A percentile compares a stretch with the other conserved stretches of the same genome.
Conservation (phyloP, 1,139 yeast genomes). For the Suhomyces bribrorum region DNA sequence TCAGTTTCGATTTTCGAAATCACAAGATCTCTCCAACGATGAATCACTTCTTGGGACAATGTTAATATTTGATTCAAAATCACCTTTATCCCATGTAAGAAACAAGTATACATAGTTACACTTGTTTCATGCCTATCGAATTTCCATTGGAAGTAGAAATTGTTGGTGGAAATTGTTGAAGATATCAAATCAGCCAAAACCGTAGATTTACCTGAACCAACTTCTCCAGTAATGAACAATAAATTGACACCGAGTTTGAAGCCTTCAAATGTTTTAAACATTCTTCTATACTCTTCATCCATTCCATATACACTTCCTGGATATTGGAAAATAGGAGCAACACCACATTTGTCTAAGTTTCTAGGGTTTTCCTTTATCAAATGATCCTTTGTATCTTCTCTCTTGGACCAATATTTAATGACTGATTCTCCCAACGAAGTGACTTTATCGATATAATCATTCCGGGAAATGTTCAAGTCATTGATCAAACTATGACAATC, state of each 20-base stretch:
- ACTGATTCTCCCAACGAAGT: constrained; percentile 9
- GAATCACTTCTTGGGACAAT: constrained; percentile 37
- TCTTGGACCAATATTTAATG: constrained; percentile 9
- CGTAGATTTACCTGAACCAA: constrained; percentile 53
- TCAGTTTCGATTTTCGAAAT: constrained; percentile 45
- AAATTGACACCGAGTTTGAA: constrained; percentile 27
- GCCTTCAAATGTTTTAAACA: constrained; percentile 28
- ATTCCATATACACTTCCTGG: constrained; percentile 43
- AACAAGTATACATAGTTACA: constrained; percentile 28
- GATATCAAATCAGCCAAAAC: constrained; percentile 45
- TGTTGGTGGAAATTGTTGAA: constrained; percentile 36
- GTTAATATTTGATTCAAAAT: constrained; percentile 47
- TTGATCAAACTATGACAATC: constrained; percentile 38
- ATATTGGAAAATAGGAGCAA: constrained; percentile 23
- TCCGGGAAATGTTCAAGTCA: constrained; percentile 33
- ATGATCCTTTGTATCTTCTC: constrained; percentile 9
- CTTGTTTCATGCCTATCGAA: constrained; percentile 36
- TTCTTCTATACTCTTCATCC: constrained; percentile 27
- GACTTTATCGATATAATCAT: constrained; percentile 19
- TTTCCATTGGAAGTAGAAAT: constrained; percentile 46
- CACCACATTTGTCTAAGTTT: constrained; percentile 12
- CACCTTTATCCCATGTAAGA: constrained; percentile 39
- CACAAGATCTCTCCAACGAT: constrained; percentile 46
- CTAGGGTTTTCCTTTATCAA: constrained; percentile 7
- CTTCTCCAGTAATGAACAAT: constrained; percentile 43